Evolutionary conservation across 306 rosid genomes (phyloP).

Genomic region (Echinosophora koreensis): DNA sequence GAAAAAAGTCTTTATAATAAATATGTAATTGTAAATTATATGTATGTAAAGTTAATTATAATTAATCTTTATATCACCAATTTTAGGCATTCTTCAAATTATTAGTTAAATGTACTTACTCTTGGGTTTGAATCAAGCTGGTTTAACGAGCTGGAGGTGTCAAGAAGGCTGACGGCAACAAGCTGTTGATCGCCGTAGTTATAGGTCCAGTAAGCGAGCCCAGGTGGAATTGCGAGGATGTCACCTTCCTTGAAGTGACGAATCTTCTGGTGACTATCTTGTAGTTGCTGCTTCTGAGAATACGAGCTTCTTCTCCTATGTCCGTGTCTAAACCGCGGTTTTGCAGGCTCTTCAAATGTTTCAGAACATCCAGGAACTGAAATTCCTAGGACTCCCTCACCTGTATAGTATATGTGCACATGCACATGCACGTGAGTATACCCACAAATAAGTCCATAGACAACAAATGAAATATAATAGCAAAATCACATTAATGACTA

Average conservation of each 20-base stretch:
- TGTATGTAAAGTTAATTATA: too few species aligned
- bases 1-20: too few species aligned
- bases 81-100: background rate
- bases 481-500: background rate
- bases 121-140: constrained; percentile 71
- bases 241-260: constrained; percentile 34
- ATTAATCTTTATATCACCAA: background rate
- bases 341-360: constrained; percentile 40
- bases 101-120: constrained; percentile 43
- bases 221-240: constrained; percentile 43
- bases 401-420: background rate
- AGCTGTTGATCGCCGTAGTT: constrained; percentile 28
- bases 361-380: constrained; percentile 40
- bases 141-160: constrained; percentile 55
- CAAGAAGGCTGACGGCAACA: constrained; percentile 55
- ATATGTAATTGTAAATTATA: too few species aligned
- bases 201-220: constrained; percentile 52
- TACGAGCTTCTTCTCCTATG: background rate
- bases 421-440: background rate
- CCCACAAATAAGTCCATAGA: background rate
- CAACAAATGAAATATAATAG: background rate
- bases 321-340: background rate
- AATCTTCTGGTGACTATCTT: constrained; percentile 51
- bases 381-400: constrained; percentile 39
- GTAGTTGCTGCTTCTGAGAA: background rate